Evolutionary conservation across 2,329 filamentous ascomycete species (phyloP).

Genomic region (Emergomyces orientalis): DNA sequence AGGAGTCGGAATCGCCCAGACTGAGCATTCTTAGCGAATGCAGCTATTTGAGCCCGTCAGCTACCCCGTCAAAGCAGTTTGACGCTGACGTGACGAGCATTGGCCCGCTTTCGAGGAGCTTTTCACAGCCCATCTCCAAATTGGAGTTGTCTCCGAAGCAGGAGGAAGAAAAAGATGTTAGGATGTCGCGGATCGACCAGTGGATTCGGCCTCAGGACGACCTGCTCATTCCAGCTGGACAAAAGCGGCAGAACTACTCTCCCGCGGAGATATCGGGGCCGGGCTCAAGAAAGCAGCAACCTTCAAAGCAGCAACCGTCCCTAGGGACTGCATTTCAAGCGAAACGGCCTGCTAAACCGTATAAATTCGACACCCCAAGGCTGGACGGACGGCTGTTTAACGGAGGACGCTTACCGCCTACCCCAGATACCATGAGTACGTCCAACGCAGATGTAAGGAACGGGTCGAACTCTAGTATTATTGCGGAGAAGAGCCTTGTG

Average conservation of each 20-base stretch:
- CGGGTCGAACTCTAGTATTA: conserved; percentile 29
- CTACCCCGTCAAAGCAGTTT: conserved; percentile 17
- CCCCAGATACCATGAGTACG: conserved; percentile 38
- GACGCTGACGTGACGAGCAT: conserved; percentile 7
- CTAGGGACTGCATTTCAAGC: conserved; percentile 21
- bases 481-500: conserved; percentile 21
- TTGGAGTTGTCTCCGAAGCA: not conserved
- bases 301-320: conserved; percentile 14
- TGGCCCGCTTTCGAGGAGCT: conserved; percentile 15
- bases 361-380: conserved; percentile 20
- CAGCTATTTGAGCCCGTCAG: conserved; percentile 32
- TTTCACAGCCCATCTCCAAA: conserved; percentile 10
- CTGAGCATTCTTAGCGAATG: conserved; percentile 39
- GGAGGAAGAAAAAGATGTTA: conserved; percentile 14
- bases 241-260: conserved; percentile 16
- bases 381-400: conserved; percentile 27
- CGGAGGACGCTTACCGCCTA: conserved; percentile 30
- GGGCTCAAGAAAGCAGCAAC: conserved; percentile 5
- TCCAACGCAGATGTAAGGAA: conserved; percentile 25
- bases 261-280: conserved; percentile 8
- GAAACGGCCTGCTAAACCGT: conserved; percentile 16
- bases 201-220: conserved; percentile 26
- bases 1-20: conserved; percentile 32
- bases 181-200: conserved; percentile 22
- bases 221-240: conserved; percentile 15